These are phyloP conservation scores for Chamaecrista fasciculata DNA, from an alignment of 306 rosid genomes.

Conservation along the genomic window DNA sequence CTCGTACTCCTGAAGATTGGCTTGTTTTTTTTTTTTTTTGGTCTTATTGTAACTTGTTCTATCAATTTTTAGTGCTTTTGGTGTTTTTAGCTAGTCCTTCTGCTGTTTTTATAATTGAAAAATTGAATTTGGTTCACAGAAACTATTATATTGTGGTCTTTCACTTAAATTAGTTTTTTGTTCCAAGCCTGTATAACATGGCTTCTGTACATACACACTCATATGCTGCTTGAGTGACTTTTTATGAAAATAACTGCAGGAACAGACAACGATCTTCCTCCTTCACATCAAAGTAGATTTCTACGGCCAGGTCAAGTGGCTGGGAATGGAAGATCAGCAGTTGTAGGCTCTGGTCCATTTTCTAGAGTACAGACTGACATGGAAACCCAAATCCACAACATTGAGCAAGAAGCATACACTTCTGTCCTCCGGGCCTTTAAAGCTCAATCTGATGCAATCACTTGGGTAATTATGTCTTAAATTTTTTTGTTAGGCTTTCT, in stretches of 20 bases:
- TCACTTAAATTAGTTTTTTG: slow-evolving; percentile 9
- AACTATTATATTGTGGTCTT: neutral
- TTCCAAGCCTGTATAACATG: neutral
- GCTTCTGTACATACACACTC: neutral
- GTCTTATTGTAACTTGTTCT: neutral
- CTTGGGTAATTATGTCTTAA: slow-evolving; percentile 41
- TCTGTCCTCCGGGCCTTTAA: slow-evolving; percentile 81
- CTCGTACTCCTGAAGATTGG: slow-evolving; percentile 20
- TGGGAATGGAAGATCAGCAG: slow-evolving; percentile 59
- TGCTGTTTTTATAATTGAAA: slow-evolving; percentile 4
- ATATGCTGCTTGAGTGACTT: slow-evolving; percentile 6
- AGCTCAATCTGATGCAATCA: slow-evolving; percentile 84
- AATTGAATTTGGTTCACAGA: slow-evolving; percentile 15
- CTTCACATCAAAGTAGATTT: slow-evolving; percentile 69
- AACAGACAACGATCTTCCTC: slow-evolving; percentile 85
- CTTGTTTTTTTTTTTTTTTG: neutral
- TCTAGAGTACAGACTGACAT: slow-evolving; percentile 53
- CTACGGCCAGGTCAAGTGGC: slow-evolving; percentile 42
- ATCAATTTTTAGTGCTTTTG: neutral
- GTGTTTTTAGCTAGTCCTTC: neutral
- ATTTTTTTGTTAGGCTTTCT: slow-evolving; percentile 9
- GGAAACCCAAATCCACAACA: slow-evolving; percentile 80
- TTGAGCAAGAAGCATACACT: slow-evolving; percentile 86
- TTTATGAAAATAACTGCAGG: slow-evolving; percentile 51
- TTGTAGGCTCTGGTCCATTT: slow-evolving; percentile 48